Base-by-base conservation (phyloP, 179 eudicot species). In the Camellia oleifera region DNA sequence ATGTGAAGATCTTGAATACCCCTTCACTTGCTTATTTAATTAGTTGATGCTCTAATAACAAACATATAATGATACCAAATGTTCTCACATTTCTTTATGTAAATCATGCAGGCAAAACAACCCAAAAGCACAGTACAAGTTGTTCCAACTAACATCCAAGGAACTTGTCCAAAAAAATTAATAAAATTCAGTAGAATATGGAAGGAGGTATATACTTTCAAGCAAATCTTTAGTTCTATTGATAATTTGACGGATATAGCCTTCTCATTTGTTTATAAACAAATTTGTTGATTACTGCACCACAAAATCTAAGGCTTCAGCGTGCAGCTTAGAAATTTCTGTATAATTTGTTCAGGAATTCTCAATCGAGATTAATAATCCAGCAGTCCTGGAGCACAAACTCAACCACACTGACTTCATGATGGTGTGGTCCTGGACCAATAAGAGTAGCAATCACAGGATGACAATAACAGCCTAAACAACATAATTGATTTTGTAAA, bases 101-200 rank as follows among this genome's bases (percentile, higher is more conserved):
- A 42, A 77, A 63, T 63, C 67, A 53, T 85, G 84, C 93, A 93
- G 97, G 97, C 83, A 86, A 87, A 83, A 82, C 80, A 46, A 80
- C 71, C 13, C 81, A 80, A 50, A 88, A 77, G 75, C 93, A 93
- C 82, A 82, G 75, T 45, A 74, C 64, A 65, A 88, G 50, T 52
- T 92, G 92, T 85, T 74, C 82, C 78, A 85, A 66, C 78, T 83
- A 75, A 83, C 60, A 15, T 58, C 79, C 74, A 82, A 77, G 67
- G 72, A 53, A 32, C 61, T 11, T 9, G 26, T 8, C 65, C 8
- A 11, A 3, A 77, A 60, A 44, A 68, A 14, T 0, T 18, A 68
- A 79, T 77, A 67, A 17, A 50, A 11, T 32, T 32, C 40, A 40
- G 11, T 82, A 65, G 69, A 70, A 56, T 18, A 53, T 56, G 69